phyloP scores from a whole-genome alignment of 768 basidiomycete species.

The Mycena maculata region DNA sequence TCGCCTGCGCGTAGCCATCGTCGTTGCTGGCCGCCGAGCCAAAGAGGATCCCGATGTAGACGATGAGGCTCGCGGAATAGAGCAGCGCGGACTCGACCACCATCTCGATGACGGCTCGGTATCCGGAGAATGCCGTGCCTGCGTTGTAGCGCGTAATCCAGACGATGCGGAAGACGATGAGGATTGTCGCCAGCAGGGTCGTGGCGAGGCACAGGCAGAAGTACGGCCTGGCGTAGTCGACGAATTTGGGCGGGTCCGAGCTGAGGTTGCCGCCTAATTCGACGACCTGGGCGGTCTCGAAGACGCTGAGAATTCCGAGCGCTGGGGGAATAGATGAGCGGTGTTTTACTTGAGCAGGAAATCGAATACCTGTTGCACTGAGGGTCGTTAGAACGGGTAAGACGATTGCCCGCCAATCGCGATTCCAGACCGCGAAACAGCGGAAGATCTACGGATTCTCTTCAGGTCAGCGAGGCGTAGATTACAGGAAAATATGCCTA shows the following conservation, averaged over 20 bases:
- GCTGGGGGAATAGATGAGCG: background rate
- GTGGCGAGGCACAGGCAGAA: slow-evolving; percentile 29
- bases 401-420: slow-evolving; percentile 24
- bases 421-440: slow-evolving; percentile 45
- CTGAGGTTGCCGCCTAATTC: slow-evolving; percentile 24
- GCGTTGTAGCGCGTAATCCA: slow-evolving; percentile 26
- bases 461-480: background rate
- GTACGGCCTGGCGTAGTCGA: slow-evolving; percentile 29
- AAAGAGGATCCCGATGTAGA: slow-evolving; percentile 26
- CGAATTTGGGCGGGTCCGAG: slow-evolving; percentile 26
- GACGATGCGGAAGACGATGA: slow-evolving; percentile 31
- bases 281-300: slow-evolving; percentile 14
- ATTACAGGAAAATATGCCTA: background rate
- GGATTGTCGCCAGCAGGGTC: slow-evolving; percentile 26
- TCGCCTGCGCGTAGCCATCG: slow-evolving; percentile 18
- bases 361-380: slow-evolving; percentile 13
- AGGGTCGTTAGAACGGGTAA: slow-evolving; percentile 32
- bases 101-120: slow-evolving; percentile 21
- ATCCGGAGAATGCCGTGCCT: slow-evolving; percentile 26
- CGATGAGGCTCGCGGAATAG: slow-evolving; percentile 16
- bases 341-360: background rate
- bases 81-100: slow-evolving; percentile 23
- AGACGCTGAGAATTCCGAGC: slow-evolving; percentile 24
- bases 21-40: slow-evolving; percentile 14
- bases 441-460: slow-evolving; percentile 50